Evolutionary conservation across 2,329 filamentous ascomycete genomes (phyloP).

Genomic region (Paecilomyces dactylethromorphus): DNA sequence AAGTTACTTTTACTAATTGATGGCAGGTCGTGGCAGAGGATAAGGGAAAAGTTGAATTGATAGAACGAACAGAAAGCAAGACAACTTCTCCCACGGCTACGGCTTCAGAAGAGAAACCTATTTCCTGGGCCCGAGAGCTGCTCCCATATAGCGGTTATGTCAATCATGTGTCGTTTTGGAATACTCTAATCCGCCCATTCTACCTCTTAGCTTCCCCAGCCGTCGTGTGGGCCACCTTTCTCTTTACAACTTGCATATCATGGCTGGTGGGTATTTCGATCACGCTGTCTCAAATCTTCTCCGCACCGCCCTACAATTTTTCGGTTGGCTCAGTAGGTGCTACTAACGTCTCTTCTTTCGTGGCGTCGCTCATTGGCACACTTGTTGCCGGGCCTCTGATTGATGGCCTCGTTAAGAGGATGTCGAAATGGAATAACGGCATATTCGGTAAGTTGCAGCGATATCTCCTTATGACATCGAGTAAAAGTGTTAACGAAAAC

Average conservation of each 20-base stretch:
- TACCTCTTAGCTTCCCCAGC: slow-evolving; percentile 29
- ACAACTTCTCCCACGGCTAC: slow-evolving; percentile 1
- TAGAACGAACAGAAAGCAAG: slow-evolving; percentile 14
- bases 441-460: slow-evolving; percentile 18
- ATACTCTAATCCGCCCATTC: slow-evolving; percentile 30
- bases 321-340: slow-evolving; percentile 28
- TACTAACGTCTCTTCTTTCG: slow-evolving; percentile 26
- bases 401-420: slow-evolving; percentile 26
- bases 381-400: slow-evolving; percentile 25
- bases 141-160: slow-evolving; percentile 33
- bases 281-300: slow-evolving; percentile 31
- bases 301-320: slow-evolving; percentile 31
- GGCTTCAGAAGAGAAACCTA: slow-evolving; percentile 9
- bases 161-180: slow-evolving; percentile 30
- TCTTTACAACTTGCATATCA: slow-evolving; percentile 33
- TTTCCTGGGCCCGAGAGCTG: slow-evolving; percentile 22
- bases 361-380: slow-evolving; percentile 27
- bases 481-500: not conserved
- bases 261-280: slow-evolving; percentile 24
- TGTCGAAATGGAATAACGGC: slow-evolving; percentile 30
- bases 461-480: not conserved
- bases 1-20: not conserved
- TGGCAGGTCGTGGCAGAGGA: slow-evolving; percentile 8
- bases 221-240: slow-evolving; percentile 33
- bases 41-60: slow-evolving; percentile 14